phyloP scores from a whole-genome alignment of 1,284 basidiomycete genomes.

The Sphaerobolus stellatus region DNA sequence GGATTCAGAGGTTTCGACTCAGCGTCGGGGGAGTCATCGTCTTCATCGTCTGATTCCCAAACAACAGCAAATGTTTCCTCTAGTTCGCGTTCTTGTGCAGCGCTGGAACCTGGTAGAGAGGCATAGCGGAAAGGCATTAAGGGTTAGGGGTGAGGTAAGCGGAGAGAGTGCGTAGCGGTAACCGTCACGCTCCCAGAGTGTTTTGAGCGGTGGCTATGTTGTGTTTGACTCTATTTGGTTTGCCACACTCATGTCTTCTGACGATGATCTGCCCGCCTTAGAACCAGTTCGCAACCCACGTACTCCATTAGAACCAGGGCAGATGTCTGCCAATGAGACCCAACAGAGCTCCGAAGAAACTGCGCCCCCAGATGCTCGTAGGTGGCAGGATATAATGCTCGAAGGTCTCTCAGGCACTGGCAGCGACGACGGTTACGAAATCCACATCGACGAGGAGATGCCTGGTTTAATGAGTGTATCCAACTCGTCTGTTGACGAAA shows the following conservation, averaged over 20 bases:
- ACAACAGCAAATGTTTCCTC: slow-evolving; percentile 70
- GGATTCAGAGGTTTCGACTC: slow-evolving; percentile 57
- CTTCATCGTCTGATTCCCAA: slow-evolving; percentile 63
- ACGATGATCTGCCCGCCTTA: not conserved
- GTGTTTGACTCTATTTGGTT: too few species aligned
- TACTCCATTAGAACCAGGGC: too few species aligned
- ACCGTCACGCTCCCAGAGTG: too few species aligned
- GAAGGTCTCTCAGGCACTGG: too few species aligned
- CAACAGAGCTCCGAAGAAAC: too few species aligned
- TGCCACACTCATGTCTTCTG: slow-evolving; percentile 4
- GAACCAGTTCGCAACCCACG: not conserved
- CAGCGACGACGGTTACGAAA: too few species aligned
- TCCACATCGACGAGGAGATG: slow-evolving; percentile 2
- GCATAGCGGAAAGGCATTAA: slow-evolving; percentile 68
- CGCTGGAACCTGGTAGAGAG: slow-evolving; percentile 59
- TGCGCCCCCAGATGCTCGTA: too few species aligned
- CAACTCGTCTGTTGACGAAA: not conserved
- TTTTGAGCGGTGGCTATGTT: too few species aligned
- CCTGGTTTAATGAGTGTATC: not conserved
- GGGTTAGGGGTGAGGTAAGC: too few species aligned
- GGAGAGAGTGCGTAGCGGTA: too few species aligned
- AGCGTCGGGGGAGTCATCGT: slow-evolving; percentile 38
- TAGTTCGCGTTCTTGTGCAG: slow-evolving; percentile 58
- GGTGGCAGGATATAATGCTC: too few species aligned
- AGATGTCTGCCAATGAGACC: too few species aligned